Evolutionary conservation across 139 green algal species (phyloP), one percentile per base, ranked within the genome.

Genomic region (Chlamydomonas eustigma): DNA sequence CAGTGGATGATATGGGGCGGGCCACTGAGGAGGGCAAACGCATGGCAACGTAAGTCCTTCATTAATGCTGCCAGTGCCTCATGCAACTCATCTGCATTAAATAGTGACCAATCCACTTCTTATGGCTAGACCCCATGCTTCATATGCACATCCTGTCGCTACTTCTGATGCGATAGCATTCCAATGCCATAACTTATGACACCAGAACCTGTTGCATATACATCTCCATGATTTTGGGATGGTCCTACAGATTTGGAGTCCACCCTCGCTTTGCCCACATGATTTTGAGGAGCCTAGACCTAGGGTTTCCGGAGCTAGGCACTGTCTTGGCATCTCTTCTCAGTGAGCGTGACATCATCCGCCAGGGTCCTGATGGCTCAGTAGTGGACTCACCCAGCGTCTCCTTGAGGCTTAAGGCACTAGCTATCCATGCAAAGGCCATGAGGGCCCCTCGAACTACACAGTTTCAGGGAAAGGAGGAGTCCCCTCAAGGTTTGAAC

Each of bases 241-340:
- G n/a, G n/a, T 18, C 44, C 18, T 58, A 18, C 63, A 70, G 25
- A 5, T 35, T 88, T 32, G 73, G 71, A 5, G 80, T 70, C 31
- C 84, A 88, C 67, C 84, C 84, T 0, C 72, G 80, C 2, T 77
- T 85, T 39, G 86, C 76, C 1, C 74, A 80, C 33, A 85, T 88
- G 86, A 63, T 85, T 39, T 58, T 87, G 30, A 64, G 52, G n/a
- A 75, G 74, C 0, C 39, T 30, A 4, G 52, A 71, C 12, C 30
- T 84, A 50, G 64, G 38, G 25, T 37, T 3, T 2, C 5, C 38
- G 3, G 50, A 80, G 64, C 64, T 84, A 3, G 79, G 73, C 2
- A 83, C 75, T 65, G 22, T 88, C 51, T 37, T 90, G 74, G 86
- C 86, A 4, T 73, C 83, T 3, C 51, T 87, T 58, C 25, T 88